Conservation (phyloP, 139 green algal genomes). For the Chlorella sp. region DNA sequence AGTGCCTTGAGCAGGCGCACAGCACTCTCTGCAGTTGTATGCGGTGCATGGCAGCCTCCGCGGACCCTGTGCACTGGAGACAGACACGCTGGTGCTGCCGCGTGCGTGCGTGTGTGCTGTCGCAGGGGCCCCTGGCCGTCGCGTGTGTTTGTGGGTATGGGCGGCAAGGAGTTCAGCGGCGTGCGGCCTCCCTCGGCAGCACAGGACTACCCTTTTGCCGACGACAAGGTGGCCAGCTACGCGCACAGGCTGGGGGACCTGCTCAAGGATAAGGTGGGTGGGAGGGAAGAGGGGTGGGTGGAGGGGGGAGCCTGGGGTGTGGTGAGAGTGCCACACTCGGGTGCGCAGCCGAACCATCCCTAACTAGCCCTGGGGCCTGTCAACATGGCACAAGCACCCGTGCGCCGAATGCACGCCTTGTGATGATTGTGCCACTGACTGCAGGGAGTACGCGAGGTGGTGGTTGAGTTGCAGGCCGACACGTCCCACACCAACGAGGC, state of each 20-base stretch:
- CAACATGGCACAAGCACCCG: too few relatives aligned
- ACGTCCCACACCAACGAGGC: neutral
- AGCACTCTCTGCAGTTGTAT: too few relatives aligned
- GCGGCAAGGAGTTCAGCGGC: neutral
- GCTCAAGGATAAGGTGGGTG: neutral
- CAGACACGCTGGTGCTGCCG: too few relatives aligned
- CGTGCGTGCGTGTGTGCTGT: neutral
- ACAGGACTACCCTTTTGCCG: neutral
- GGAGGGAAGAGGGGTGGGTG: too few relatives aligned
- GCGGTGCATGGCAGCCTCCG: too few relatives aligned
- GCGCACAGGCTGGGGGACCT: neutral
- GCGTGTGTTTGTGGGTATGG: neutral
- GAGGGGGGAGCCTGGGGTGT: too few relatives aligned
- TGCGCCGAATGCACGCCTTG: too few relatives aligned
- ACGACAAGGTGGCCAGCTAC: neutral
- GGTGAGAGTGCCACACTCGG: too few relatives aligned
- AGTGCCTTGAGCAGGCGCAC: too few relatives aligned
- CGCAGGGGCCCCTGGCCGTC: neutral
- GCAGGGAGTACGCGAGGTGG: neutral
- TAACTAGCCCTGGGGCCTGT: too few relatives aligned
- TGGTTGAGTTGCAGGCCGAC: neutral
- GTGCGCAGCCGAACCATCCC: too few relatives aligned
- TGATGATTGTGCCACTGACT: neutral
- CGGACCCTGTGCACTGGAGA: too few relatives aligned
- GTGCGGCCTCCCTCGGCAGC: neutral